Evolutionary conservation across 2,329 filamentous ascomycete species (phyloP).

Genomic region (Colletotrichum paranaense): DNA sequence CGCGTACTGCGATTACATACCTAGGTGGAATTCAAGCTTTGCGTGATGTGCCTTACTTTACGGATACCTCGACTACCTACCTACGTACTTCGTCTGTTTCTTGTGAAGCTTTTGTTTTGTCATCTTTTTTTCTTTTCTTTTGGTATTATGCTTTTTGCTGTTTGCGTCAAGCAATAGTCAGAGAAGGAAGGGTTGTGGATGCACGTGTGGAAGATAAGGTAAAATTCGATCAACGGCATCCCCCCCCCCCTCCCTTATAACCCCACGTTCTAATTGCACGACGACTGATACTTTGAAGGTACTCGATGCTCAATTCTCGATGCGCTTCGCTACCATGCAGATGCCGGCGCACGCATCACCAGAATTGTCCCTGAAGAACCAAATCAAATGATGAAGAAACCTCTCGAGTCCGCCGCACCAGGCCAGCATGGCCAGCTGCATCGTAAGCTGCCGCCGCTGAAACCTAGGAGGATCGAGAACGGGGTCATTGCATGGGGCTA

Average conservation of each 20-base stretch:
- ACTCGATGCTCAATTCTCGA: neutral
- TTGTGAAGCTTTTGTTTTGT: too few relatives aligned
- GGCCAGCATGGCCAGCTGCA: slow-evolving; percentile 12
- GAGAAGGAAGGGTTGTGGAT: neutral
- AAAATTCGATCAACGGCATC: neutral
- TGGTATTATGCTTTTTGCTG: neutral
- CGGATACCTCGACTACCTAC: too few relatives aligned
- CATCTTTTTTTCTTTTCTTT: neutral
- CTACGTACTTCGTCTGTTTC: too few relatives aligned
- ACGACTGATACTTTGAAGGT: neutral
- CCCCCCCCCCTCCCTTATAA: too few relatives aligned
- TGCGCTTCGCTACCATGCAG: neutral
- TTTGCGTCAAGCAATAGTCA: neutral
- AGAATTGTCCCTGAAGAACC: neutral
- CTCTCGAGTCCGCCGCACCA: neutral
- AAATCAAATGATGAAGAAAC: neutral
- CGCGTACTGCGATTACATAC: too few relatives aligned
- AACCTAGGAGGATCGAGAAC: slow-evolving; percentile 22
- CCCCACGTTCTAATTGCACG: neutral
- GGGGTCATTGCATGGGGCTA: slow-evolving; percentile 32
- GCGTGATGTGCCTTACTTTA: too few relatives aligned
- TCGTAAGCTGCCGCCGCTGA: slow-evolving; percentile 31
- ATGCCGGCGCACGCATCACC: neutral
- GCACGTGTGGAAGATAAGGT: neutral
- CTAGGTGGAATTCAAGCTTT: too few relatives aligned